phyloP scores from a whole-genome alignment of 176 grass and related monocot species.

The Areca catechu region DNA sequence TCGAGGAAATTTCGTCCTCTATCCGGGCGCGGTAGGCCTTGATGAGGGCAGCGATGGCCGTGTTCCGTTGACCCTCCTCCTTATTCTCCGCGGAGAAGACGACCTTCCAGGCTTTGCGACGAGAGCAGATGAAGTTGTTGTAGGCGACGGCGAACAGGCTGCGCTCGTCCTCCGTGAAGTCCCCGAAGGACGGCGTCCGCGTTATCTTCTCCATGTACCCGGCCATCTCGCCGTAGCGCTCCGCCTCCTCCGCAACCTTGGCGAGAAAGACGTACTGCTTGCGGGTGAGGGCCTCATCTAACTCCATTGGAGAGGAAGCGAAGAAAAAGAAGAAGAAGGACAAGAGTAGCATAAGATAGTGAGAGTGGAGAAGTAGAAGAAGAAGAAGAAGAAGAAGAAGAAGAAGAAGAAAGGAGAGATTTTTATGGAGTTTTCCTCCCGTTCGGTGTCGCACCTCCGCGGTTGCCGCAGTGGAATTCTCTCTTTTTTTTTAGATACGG shows the following conservation, averaged over 20 bases:
- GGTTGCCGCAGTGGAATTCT: too few relatives aligned
- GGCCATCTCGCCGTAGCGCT: conserved; percentile 9
- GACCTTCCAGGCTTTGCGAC: neutral
- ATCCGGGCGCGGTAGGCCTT: neutral
- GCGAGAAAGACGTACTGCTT: conserved; percentile 1
- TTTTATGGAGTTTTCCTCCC: too few relatives aligned
- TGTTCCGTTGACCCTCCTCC: conserved; percentile 8
- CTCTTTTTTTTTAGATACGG: too few relatives aligned
- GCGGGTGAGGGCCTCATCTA: neutral
- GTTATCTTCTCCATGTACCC: neutral
- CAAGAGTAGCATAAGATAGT: too few relatives aligned
- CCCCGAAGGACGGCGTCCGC: neutral
- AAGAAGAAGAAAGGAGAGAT: too few relatives aligned
- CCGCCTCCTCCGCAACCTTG: conserved; percentile 6
- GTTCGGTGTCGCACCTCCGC: too few relatives aligned
- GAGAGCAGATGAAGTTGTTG: conserved; percentile 1
- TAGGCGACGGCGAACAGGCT: conserved; percentile 1
- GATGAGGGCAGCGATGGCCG: neutral
- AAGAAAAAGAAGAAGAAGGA: too few relatives aligned
- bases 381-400: too few relatives aligned
- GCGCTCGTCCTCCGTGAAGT: conserved; percentile 5
- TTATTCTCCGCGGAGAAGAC: conserved; percentile 11
- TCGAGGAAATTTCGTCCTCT: neutral
- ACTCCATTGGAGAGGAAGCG: conserved; percentile 1
- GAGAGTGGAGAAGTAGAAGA: too few relatives aligned